phyloP scores from a whole-genome alignment of 2,329 filamentous ascomycete genomes.

The Endoconidiophora polonica region DNA sequence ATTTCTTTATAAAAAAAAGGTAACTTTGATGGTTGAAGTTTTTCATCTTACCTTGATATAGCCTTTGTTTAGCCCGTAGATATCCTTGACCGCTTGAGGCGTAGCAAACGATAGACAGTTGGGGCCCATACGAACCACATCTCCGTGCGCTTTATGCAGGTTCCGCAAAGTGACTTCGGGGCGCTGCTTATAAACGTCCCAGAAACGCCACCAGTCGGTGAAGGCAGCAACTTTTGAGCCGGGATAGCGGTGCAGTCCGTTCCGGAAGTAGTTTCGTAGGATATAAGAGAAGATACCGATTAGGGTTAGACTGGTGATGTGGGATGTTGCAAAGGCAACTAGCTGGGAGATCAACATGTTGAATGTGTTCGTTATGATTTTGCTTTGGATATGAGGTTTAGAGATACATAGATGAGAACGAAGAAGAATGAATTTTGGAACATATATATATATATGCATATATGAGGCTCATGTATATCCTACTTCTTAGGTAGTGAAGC shows the following conservation, averaged over 20 bases:
- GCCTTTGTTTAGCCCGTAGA: slow-evolving; percentile 71
- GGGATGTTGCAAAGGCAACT: slow-evolving; percentile 14
- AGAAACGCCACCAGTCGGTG: slow-evolving; percentile 55
- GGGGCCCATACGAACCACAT: slow-evolving; percentile 59
- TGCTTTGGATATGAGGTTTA: no score
- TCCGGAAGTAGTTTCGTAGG: slow-evolving; percentile 21
- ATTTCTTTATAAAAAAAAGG: background rate
- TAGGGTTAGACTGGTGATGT: no score
- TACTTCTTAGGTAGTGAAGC: no score
- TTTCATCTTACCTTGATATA: slow-evolving; percentile 32
- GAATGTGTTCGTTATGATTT: no score
- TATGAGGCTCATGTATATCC: no score
- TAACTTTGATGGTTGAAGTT: background rate
- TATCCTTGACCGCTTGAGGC: slow-evolving; percentile 54
- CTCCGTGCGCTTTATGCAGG: slow-evolving; percentile 55
- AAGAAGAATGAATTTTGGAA: no score
- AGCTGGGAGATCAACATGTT: slow-evolving; percentile 3
- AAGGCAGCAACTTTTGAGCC: slow-evolving; percentile 51
- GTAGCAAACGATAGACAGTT: slow-evolving; percentile 59
- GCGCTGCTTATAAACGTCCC: slow-evolving; percentile 46
- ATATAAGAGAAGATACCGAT: no score
- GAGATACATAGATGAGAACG: no score
- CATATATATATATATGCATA: no score
- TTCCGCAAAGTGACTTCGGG: slow-evolving; percentile 51
- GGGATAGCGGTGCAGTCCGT: slow-evolving; percentile 53